A percentile compares a stretch with the other conserved stretches of the same genome.
phyloP scores from a whole-genome alignment of 108 stramenopile genomes.

The Seminavis robusta region DNA sequence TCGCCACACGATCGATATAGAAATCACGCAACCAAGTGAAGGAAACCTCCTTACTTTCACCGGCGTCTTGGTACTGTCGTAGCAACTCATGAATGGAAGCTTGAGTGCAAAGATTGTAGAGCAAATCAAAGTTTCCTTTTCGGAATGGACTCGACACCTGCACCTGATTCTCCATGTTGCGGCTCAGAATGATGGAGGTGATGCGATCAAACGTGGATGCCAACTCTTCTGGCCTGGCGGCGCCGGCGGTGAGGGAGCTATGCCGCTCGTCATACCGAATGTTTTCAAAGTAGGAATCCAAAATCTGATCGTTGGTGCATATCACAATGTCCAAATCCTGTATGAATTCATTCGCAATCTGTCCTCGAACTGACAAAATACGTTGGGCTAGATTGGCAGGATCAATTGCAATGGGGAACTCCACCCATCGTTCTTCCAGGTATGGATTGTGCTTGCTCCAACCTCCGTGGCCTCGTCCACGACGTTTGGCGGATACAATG shows the following conservation, averaged over 20 bases:
- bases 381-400: constrained; percentile 47
- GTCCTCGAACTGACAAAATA: constrained; percentile 52
- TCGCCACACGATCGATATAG: constrained; percentile 40
- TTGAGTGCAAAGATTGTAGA: constrained; percentile 67
- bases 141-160: constrained; percentile 49
- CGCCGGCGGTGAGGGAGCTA: constrained; percentile 5
- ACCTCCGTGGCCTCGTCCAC: constrained; percentile 33
- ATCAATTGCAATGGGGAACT: constrained; percentile 53
- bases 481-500: constrained; percentile 23
- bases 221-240: neutral
- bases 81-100: constrained; percentile 54
- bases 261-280: constrained; percentile 19
- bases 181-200: constrained; percentile 37
- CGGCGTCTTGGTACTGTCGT: constrained; percentile 17
- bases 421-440: constrained; percentile 63
- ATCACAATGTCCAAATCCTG: constrained; percentile 51
- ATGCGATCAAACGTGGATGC: constrained; percentile 50
- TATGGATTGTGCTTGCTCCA: constrained; percentile 65
- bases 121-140: constrained; percentile 62
- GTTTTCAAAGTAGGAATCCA: constrained; percentile 51
- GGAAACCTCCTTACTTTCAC: constrained; percentile 17
- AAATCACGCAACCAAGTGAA: constrained; percentile 46
- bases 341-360: constrained; percentile 53
- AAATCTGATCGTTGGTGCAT: constrained; percentile 45
- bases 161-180: constrained; percentile 31